Conservation (phyloP, 2,329 filamentous ascomycete genomes). For the Dactylonectria estremocensis region DNA sequence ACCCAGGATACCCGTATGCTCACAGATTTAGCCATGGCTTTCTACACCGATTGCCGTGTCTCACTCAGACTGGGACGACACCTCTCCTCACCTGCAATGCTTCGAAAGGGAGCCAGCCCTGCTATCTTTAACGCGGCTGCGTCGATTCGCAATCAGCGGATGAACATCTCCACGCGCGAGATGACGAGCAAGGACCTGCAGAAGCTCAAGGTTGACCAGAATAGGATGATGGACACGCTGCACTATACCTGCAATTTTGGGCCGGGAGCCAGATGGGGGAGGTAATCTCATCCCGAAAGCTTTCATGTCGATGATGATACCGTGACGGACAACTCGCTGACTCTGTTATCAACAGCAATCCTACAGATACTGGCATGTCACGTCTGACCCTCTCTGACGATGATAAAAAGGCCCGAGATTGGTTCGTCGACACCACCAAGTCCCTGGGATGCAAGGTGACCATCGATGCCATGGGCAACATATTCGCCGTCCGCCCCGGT, state of each 20-base stretch:
- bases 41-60: neutral
- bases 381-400: slow-evolving; percentile 82
- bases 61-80: neutral
- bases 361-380: slow-evolving; percentile 81
- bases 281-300: slow-evolving; percentile 24
- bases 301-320: too few relatives aligned
- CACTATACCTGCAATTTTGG: slow-evolving; percentile 44
- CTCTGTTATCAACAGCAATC: slow-evolving; percentile 31
- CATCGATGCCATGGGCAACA: slow-evolving; percentile 86
- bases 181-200: slow-evolving; percentile 38
- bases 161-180: slow-evolving; percentile 39
- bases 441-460: slow-evolving; percentile 77
- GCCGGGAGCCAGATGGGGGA: slow-evolving; percentile 41
- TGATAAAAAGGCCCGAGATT: slow-evolving; percentile 82
- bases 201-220: slow-evolving; percentile 41
- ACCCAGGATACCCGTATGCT: neutral
- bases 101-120: neutral
- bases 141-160: slow-evolving; percentile 7
- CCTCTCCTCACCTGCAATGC: neutral
- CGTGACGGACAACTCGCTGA: neutral
- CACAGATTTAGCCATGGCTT: neutral
- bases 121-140: neutral
- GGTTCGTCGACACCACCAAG: slow-evolving; percentile 79
- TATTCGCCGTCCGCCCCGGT: slow-evolving; percentile 79
- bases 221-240: slow-evolving; percentile 42